Conservation (phyloP, 495 filamentous ascomycete species). For the Amorphotheca resinae region DNA sequence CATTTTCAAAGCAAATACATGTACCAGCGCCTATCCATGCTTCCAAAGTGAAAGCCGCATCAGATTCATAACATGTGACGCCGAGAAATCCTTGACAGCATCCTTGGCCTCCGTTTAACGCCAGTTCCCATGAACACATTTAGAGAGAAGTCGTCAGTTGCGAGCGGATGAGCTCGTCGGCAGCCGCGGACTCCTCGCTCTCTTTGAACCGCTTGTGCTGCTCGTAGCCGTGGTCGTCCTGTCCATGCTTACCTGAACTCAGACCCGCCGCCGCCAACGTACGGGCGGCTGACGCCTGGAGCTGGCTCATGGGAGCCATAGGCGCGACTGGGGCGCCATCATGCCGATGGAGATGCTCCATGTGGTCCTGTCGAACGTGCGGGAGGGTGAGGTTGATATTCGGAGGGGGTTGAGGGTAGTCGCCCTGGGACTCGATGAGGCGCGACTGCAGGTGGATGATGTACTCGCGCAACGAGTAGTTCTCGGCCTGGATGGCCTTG, state of each 20-base stretch:
- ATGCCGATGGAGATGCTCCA: constrained; percentile 11
- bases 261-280: constrained; percentile 22
- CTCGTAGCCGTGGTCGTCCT: constrained; percentile 21
- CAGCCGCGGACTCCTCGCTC: constrained; percentile 11
- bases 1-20: too few relatives aligned
- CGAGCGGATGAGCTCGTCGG: constrained; percentile 19
- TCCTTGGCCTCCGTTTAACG: too few relatives aligned
- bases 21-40: too few relatives aligned
- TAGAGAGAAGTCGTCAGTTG: neutral
- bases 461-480: constrained; percentile 83
- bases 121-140: too few relatives aligned
- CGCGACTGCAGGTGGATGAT: constrained; percentile 79
- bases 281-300: constrained; percentile 30
- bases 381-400: constrained; percentile 23
- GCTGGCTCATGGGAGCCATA: constrained; percentile 17
- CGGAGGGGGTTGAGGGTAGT: constrained; percentile 68
- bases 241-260: constrained; percentile 21
- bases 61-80: too few relatives aligned
- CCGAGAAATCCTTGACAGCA: too few relatives aligned
- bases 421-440: constrained; percentile 71
- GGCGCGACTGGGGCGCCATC: constrained; percentile 26
- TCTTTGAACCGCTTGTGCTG: constrained; percentile 23
- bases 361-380: constrained; percentile 9
- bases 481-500: constrained; percentile 70
- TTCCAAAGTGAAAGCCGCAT: too few relatives aligned